Conservation (phyloP, 352 stramenopile genomes). For the Aphanomyces euteiches region DNA sequence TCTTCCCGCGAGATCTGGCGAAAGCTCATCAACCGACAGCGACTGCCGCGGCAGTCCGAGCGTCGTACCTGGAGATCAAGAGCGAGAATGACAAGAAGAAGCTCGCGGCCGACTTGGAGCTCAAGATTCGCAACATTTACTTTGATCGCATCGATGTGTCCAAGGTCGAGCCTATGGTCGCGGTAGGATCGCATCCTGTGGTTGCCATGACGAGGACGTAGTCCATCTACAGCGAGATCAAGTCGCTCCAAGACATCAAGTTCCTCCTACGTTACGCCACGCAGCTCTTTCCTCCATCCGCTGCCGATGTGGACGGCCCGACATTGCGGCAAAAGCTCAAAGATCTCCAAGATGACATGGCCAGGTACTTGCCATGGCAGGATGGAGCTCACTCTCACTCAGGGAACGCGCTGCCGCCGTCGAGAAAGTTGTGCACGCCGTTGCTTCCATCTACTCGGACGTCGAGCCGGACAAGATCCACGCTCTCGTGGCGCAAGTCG, state of each 20-base stretch:
- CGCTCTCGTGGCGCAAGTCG: slow-evolving; percentile 51
- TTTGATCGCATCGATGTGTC: slow-evolving; percentile 84
- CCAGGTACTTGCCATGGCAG: slow-evolving; percentile 15
- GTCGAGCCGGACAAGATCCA: slow-evolving; percentile 65
- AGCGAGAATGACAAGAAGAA: slow-evolving; percentile 64
- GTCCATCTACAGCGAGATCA: slow-evolving; percentile 75
- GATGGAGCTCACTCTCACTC: neutral
- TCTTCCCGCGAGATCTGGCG: slow-evolving; percentile 66
- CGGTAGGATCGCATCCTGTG: neutral
- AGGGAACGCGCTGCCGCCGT: slow-evolving; percentile 56
- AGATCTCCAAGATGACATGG: slow-evolving; percentile 64
- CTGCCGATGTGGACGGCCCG: slow-evolving; percentile 59
- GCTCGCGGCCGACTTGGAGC: slow-evolving; percentile 75
- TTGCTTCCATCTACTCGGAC: slow-evolving; percentile 73
- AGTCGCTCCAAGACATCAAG: slow-evolving; percentile 65
- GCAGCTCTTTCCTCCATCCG: slow-evolving; percentile 61
- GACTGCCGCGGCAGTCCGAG: slow-evolving; percentile 31
- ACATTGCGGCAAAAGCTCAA: slow-evolving; percentile 53
- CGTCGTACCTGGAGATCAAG: slow-evolving; percentile 34
- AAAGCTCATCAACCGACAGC: neutral
- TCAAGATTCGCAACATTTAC: slow-evolving; percentile 88
- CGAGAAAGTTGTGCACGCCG: slow-evolving; percentile 57
- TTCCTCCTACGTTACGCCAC: slow-evolving; percentile 76
- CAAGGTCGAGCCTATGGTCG: slow-evolving; percentile 72
- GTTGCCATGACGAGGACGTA: slow-evolving; percentile 20